phyloP scores from a whole-genome alignment of 1,284 basidiomycete species.

The Heliocybe sulcata region DNA sequence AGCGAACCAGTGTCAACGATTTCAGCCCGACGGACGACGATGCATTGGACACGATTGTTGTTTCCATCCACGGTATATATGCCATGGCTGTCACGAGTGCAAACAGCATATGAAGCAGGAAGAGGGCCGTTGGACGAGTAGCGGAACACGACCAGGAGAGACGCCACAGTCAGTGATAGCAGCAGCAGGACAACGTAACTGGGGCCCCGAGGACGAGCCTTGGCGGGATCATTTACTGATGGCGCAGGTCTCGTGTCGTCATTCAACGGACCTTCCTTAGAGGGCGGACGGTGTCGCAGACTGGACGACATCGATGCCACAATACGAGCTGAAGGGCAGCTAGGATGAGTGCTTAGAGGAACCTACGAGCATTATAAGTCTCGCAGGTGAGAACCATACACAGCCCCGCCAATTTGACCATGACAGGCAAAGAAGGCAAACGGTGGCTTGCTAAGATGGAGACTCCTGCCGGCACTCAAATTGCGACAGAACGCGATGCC shows the following conservation, averaged over 20 bases:
- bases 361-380: background rate
- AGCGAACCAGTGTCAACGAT: conserved; percentile 50
- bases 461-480: background rate
- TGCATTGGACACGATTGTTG: conserved; percentile 46
- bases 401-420: background rate
- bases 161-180: background rate
- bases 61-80: conserved; percentile 56
- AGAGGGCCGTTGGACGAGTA: conserved; percentile 3
- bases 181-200: background rate
- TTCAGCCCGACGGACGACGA: conserved; percentile 41
- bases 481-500: background rate
- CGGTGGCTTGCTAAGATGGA: background rate
- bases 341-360: background rate
- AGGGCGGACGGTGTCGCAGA: background rate
- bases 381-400: background rate
- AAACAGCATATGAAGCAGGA: conserved; percentile 44
- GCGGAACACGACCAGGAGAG: background rate
- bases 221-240: background rate
- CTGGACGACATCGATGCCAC: background rate
- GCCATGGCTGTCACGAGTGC: conserved; percentile 39
- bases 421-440: background rate
- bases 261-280: background rate
- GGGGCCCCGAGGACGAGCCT: background rate
- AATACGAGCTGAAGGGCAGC: background rate
- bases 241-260: background rate